Evolutionary conservation across 495 filamentous ascomycete genomes (phyloP).

Genomic region (Aspergillus funiculosus): DNA sequence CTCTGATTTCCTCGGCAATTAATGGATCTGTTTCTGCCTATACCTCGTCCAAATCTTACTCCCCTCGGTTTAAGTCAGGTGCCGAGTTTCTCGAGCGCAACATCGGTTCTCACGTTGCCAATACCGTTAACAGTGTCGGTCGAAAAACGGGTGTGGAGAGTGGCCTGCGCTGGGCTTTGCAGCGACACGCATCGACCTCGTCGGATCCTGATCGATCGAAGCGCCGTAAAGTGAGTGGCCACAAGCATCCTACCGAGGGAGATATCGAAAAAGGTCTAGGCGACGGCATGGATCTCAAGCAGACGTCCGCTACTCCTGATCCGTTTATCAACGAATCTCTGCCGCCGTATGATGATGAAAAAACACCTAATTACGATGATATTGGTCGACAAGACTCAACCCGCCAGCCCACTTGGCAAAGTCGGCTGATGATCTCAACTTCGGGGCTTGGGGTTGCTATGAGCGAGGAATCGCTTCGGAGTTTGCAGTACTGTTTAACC

Average conservation of each 20-base stretch:
- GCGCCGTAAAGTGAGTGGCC: slow-evolving; percentile 53
- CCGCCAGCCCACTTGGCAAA: slow-evolving; percentile 58
- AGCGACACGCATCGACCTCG: slow-evolving; percentile 34
- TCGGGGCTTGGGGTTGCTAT: slow-evolving; percentile 82
- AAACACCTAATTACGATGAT: slow-evolving; percentile 66
- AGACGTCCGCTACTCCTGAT: slow-evolving; percentile 37
- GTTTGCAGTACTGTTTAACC: slow-evolving; percentile 68
- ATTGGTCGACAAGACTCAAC: slow-evolving; percentile 25
- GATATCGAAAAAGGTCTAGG: slow-evolving; percentile 37
- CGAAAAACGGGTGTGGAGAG: slow-evolving; percentile 79
- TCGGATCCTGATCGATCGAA: slow-evolving; percentile 50
- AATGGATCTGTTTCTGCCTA: slow-evolving; percentile 77
- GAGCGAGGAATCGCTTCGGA: slow-evolving; percentile 73
- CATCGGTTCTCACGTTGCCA: slow-evolving; percentile 72
- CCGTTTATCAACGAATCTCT: slow-evolving; percentile 58
- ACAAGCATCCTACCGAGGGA: slow-evolving; percentile 29
- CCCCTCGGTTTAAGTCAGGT: slow-evolving; percentile 73
- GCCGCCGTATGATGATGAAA: slow-evolving; percentile 73
- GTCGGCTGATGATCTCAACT: slow-evolving; percentile 72
- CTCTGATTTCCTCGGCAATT: slow-evolving; percentile 72
- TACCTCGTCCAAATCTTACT: slow-evolving; percentile 76
- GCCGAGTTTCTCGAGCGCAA: slow-evolving; percentile 82
- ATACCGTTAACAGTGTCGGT: slow-evolving; percentile 73
- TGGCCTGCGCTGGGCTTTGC: slow-evolving; percentile 70
- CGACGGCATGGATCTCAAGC: slow-evolving; percentile 12